phyloP scores from a whole-genome alignment of 352 stramenopile genomes.

The Plasmopara viticola region DNA sequence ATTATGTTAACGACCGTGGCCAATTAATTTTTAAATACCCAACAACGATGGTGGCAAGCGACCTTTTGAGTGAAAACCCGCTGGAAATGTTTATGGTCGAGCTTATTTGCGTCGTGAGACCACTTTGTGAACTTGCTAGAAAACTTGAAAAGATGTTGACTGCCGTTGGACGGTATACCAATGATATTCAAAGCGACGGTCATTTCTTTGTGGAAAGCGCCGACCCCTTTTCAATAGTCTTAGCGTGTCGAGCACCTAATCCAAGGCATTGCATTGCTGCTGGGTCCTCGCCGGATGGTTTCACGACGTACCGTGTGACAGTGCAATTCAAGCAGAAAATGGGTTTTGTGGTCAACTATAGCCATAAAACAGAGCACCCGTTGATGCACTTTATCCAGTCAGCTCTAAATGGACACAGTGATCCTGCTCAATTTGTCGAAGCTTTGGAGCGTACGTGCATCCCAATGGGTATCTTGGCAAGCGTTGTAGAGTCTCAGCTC shows the following conservation, averaged over 20 bases:
- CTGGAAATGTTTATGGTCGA: slow-evolving; percentile 85
- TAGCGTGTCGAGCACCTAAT: slow-evolving; percentile 68
- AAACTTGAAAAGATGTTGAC: slow-evolving; percentile 75
- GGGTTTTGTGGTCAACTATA: slow-evolving; percentile 83
- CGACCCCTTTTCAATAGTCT: slow-evolving; percentile 77
- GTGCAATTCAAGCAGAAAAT: slow-evolving; percentile 88
- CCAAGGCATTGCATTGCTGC: slow-evolving; percentile 61
- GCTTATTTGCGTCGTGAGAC: slow-evolving; percentile 80
- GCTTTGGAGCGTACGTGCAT: slow-evolving; percentile 79
- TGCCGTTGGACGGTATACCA: slow-evolving; percentile 63
- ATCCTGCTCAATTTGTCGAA: slow-evolving; percentile 74
- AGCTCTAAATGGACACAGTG: slow-evolving; percentile 70
- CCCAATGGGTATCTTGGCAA: slow-evolving; percentile 75
- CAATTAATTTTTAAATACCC: slow-evolving; percentile 83
- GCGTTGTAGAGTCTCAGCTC: slow-evolving; percentile 76
- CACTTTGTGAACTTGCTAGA: slow-evolving; percentile 74
- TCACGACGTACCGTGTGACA: slow-evolving; percentile 71
- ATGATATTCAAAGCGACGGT: slow-evolving; percentile 57
- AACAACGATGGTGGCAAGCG: slow-evolving; percentile 50
- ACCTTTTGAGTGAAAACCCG: slow-evolving; percentile 76
- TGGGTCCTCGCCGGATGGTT: slow-evolving; percentile 62
- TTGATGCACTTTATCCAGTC: slow-evolving; percentile 85
- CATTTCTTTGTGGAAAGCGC: slow-evolving; percentile 83
- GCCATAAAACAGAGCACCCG: slow-evolving; percentile 79
- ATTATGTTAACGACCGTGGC: slow-evolving; percentile 67